These are phyloP conservation scores for Populus hybrid DNA, from an alignment of 441 rosid genomes.

Conservation along the genomic window DNA sequence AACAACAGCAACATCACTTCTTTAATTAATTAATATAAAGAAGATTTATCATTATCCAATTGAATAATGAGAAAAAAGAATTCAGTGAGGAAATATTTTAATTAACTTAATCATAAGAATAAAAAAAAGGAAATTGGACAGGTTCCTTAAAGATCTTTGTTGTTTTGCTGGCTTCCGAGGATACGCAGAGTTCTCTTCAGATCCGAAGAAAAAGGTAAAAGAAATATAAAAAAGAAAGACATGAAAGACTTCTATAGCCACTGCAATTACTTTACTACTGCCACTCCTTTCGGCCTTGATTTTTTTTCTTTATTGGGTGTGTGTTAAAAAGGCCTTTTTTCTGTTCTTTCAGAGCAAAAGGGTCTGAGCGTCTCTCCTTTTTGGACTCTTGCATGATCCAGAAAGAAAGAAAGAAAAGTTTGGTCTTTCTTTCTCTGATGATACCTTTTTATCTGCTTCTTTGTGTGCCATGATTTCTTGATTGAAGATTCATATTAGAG, in stretches of 20 bases:
- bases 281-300: slow-evolving; percentile 2
- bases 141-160: slow-evolving; percentile 48
- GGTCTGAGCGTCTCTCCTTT: slow-evolving; percentile 23
- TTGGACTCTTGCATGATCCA: slow-evolving; percentile 52
- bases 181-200: slow-evolving; percentile 36
- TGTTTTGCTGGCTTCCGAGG: slow-evolving; percentile 49
- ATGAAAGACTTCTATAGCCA: neutral
- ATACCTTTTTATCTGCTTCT: slow-evolving; percentile 36
- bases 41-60: neutral
- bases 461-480: slow-evolving; percentile 43
- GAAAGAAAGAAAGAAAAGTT: slow-evolving; percentile 4
- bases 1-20: neutral
- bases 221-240: slow-evolving; percentile 6
- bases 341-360: neutral
- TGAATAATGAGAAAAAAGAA: neutral
- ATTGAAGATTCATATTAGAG: slow-evolving; percentile 25
- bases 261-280: neutral
- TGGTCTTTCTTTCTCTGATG: slow-evolving; percentile 3
- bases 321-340: neutral
- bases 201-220: slow-evolving; percentile 49
- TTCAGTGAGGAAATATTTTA: slow-evolving; percentile 3
- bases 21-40: neutral
- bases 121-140: slow-evolving; percentile 18
- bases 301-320: neutral
- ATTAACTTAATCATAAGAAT: neutral